Evolutionary conservation across 441 rosid species (phyloP).

Genomic region (Syzygium malaccense): DNA sequence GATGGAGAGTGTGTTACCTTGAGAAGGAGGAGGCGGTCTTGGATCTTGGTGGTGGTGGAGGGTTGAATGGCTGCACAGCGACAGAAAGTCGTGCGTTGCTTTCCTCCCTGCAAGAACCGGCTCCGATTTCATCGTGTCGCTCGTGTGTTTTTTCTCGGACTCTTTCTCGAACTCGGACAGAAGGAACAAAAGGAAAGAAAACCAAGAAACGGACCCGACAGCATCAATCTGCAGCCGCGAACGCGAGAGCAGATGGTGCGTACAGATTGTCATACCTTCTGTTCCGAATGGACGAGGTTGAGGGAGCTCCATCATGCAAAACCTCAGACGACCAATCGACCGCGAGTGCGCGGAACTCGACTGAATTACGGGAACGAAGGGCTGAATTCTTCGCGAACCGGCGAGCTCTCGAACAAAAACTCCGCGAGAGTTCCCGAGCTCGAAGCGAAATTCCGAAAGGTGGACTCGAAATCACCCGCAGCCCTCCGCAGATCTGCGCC

Average conservation of each 20-base stretch:
- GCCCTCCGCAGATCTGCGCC: constrained; percentile 1
- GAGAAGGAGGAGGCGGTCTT: constrained; percentile 48
- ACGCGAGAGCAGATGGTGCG: neutral
- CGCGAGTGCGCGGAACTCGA: neutral
- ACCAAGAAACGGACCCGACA: neutral
- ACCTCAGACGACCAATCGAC: neutral
- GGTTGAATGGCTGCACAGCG: constrained; percentile 72
- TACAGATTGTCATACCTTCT: constrained; percentile 37
- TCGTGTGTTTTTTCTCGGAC: neutral
- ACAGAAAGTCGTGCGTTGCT: constrained; percentile 79
- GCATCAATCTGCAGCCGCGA: neutral
- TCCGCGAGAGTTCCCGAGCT: neutral
- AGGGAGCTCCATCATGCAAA: constrained; percentile 64
- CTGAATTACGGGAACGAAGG: neutral
- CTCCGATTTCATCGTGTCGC: neutral
- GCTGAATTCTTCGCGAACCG: neutral
- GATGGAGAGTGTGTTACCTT: constrained; percentile 25
- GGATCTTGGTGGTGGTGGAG: constrained; percentile 75
- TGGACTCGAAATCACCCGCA: neutral
- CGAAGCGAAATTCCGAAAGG: neutral
- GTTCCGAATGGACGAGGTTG: constrained; percentile 59
- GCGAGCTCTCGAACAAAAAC: neutral
- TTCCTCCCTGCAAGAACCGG: constrained; percentile 49
- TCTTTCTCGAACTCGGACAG: neutral
- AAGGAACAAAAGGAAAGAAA: neutral